phyloP scores from a whole-genome alignment of 2,329 filamentous ascomycete genomes.

The Penicillium sp. region DNA sequence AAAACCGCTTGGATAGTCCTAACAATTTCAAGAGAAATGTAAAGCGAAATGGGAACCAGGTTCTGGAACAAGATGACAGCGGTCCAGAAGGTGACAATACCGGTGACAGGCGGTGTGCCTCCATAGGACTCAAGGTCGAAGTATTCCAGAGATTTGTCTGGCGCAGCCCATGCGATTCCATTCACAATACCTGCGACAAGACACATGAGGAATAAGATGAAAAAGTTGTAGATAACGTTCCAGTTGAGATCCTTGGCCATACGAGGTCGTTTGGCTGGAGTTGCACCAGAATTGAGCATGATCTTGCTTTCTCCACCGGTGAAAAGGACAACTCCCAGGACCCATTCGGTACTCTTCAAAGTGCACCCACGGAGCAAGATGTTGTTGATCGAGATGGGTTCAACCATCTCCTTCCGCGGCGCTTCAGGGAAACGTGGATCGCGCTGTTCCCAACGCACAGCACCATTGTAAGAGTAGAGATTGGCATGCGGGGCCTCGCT shows the following conservation, averaged over 20 bases:
- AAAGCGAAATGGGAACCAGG: slow-evolving; percentile 95
- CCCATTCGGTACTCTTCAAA: slow-evolving; percentile 93
- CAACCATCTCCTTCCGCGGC: slow-evolving; percentile 73
- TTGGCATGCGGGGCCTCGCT: slow-evolving; percentile 91
- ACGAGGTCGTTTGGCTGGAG: slow-evolving; percentile 86
- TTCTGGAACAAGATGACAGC: slow-evolving; percentile 95
- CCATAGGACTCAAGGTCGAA: slow-evolving; percentile 88
- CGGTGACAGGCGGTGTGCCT: slow-evolving; percentile 70
- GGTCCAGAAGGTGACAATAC: slow-evolving; percentile 96
- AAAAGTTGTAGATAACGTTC: slow-evolving; percentile 96
- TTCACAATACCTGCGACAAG: slow-evolving; percentile 80
- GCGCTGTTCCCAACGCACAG: slow-evolving; percentile 79
- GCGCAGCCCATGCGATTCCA: slow-evolving; percentile 74
- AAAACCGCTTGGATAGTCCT: slow-evolving; percentile 91
- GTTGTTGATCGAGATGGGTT: slow-evolving; percentile 94
- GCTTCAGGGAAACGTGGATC: slow-evolving; percentile 62
- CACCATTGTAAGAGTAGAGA: slow-evolving; percentile 90
- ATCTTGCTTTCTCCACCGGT: slow-evolving; percentile 97
- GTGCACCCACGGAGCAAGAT: slow-evolving; percentile 89
- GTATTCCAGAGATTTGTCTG: slow-evolving; percentile 69
- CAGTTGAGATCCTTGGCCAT: slow-evolving; percentile 94
- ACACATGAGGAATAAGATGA: slow-evolving; percentile 86
- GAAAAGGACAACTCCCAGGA: slow-evolving; percentile 86
- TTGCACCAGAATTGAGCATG: slow-evolving; percentile 97
- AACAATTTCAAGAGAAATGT: slow-evolving; percentile 95